phyloP scores from a whole-genome alignment of 495 filamentous ascomycete species.

The Neurospora intermedia region DNA sequence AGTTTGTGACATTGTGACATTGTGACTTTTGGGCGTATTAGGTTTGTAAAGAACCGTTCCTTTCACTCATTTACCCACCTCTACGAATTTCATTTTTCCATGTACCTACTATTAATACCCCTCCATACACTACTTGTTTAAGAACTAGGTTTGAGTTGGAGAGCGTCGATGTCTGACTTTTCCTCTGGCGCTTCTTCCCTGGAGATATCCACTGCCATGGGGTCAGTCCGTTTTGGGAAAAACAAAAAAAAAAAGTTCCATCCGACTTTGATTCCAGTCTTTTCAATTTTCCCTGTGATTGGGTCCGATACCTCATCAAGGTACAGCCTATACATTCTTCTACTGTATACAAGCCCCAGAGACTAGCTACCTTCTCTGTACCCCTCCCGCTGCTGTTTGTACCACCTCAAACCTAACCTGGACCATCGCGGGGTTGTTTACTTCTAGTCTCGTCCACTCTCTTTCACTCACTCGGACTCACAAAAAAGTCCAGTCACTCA shows the following conservation, averaged over 20 bases:
- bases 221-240: not conserved
- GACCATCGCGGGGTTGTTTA: not conserved
- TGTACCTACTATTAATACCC: not conserved
- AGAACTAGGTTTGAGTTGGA: not conserved
- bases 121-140: not conserved
- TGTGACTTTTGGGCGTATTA: not conserved
- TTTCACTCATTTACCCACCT: not conserved
- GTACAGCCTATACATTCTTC: not conserved
- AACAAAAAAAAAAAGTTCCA: not conserved
- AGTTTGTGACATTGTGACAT: not conserved
- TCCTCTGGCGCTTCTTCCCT: not conserved
- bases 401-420: not conserved
- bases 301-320: not conserved
- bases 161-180: not conserved
- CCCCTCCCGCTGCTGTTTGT: not conserved
- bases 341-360: not conserved
- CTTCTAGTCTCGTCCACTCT: not conserved
- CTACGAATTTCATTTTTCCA: not conserved
- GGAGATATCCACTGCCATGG: not conserved
- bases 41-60: too few relatives aligned
- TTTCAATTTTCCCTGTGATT: not conserved
- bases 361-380: not conserved
- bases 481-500: not conserved
- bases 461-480: not conserved
- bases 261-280: not conserved